Evolutionary conservation across 495 filamentous ascomycete species (phyloP), one percentile per base, ranked within the genome.

Genomic region (Friedmanniomyces endolithicus): DNA sequence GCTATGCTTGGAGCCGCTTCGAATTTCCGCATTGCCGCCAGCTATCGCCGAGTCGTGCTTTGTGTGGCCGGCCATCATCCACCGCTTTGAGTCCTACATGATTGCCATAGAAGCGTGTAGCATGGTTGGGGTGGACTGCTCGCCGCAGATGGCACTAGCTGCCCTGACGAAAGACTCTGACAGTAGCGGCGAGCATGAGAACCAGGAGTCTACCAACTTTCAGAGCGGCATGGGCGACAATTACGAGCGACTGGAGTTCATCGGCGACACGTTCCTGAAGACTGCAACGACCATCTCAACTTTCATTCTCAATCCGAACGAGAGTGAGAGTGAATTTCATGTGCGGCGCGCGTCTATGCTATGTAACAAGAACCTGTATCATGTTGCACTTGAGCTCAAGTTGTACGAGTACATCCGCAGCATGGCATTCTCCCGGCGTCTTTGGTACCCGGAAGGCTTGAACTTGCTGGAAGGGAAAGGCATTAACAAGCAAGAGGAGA

Each of bases 81-180:
- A 84, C 58, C 79, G 88, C 11, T 64, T 96, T 3, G 89, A 98
- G 56, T 81, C 84, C 0, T 87, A 83, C 54, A 71, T 98, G 16
- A 84, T 96, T 52, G 83, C 85, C 0, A 66, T 86, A 6, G 90
- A 98, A 55, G 79, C 79, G 12, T 81, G 83, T 45, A 68, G 78
- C 12, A 65, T 80, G 9, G 63, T 86, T 16, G 73, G 73, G 19
- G 68, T 89, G 2, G 61, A 73, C 1, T 71, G 94, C n/a, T 70
- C 71, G 6, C 77, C 85, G 0, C 77, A 76, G 7, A 72, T 88
- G 45, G 90, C 90, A 0, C 72, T 98, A 0, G 94, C 96, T 63
- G 89, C 92, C 1, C 74, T 96, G 25, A 98, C 92, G 0, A 97
- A 98, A 63, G 89, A 97, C 63, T 89, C 88, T 8, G 87, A 95